These are phyloP conservation scores for Xylaria polymorpha DNA, from an alignment of 2,329 filamentous ascomycete genomes.

Conservation along the genomic window DNA sequence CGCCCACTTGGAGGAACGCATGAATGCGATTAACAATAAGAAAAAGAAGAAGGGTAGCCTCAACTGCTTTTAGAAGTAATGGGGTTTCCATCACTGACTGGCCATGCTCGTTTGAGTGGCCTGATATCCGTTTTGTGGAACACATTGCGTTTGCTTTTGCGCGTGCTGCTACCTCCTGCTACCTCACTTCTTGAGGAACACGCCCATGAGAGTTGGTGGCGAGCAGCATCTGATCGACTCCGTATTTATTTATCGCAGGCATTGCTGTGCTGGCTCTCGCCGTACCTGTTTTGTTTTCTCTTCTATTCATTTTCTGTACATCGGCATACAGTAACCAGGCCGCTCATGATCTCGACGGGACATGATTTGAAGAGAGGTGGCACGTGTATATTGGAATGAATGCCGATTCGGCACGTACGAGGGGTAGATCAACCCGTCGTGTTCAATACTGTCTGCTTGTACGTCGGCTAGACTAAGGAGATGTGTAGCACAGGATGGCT, in stretches of 20 bases:
- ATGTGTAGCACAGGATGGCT: slow-evolving; percentile 38
- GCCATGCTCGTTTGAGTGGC: slow-evolving; percentile 33
- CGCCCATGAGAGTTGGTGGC: background rate
- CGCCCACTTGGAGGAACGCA: slow-evolving; percentile 91
- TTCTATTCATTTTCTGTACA: slow-evolving; percentile 36
- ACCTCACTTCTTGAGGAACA: background rate
- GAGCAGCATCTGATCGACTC: slow-evolving; percentile 24
- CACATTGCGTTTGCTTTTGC: background rate
- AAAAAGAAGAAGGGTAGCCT: slow-evolving; percentile 96
- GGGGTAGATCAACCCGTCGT: slow-evolving; percentile 22
- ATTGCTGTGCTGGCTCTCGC: slow-evolving; percentile 28
- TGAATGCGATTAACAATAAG: slow-evolving; percentile 91
- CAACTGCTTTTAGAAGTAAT: slow-evolving; percentile 86
- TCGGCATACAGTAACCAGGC: slow-evolving; percentile 36
- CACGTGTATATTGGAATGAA: slow-evolving; percentile 45
- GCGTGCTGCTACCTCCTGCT: background rate
- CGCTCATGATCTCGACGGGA: slow-evolving; percentile 46
- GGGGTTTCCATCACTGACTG: slow-evolving; percentile 33
- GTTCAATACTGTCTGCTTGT: slow-evolving; percentile 31
- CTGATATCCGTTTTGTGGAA: slow-evolving; percentile 11
- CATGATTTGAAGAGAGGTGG: slow-evolving; percentile 46
- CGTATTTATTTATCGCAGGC: slow-evolving; percentile 8
- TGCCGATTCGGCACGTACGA: slow-evolving; percentile 28
- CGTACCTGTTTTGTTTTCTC: slow-evolving; percentile 33
- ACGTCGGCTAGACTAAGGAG: slow-evolving; percentile 26